phyloP scores from a whole-genome alignment of 257 asterid genomes.

The Dorcoceras hygrometricum region DNA sequence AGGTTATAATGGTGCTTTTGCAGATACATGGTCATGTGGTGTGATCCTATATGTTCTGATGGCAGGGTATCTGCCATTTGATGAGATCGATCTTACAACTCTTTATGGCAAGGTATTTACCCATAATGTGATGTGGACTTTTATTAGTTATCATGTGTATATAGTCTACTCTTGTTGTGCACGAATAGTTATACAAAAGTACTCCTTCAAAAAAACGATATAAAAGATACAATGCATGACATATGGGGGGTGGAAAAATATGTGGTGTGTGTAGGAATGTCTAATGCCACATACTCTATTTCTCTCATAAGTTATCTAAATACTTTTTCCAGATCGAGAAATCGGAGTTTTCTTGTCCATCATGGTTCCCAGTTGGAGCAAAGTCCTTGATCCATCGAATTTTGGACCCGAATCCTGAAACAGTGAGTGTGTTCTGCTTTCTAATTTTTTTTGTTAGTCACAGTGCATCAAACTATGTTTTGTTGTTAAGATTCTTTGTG shows the following conservation, averaged over 20 bases:
- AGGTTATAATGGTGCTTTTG: slow-evolving; percentile 95
- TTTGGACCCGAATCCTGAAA: slow-evolving; percentile 83
- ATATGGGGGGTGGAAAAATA: neutral
- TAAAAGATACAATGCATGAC: slow-evolving; percentile 9
- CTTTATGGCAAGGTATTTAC: slow-evolving; percentile 81
- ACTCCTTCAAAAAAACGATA: too few species aligned
- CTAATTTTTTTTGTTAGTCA: slow-evolving; percentile 3
- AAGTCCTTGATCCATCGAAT: slow-evolving; percentile 78
- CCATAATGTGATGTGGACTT: slow-evolving; percentile 7
- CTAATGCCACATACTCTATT: slow-evolving; percentile 11
- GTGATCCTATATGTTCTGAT: slow-evolving; percentile 93
- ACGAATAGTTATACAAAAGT: neutral
- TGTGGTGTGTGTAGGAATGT: slow-evolving; percentile 12
- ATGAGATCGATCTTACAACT: slow-evolving; percentile 92
- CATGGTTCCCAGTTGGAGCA: slow-evolving; percentile 96
- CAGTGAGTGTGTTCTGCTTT: slow-evolving; percentile 41
- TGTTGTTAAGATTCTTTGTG: slow-evolving; percentile 2
- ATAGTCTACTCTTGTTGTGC: slow-evolving; percentile 11
- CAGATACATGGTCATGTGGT: slow-evolving; percentile 98
- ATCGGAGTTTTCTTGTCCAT: slow-evolving; percentile 87
- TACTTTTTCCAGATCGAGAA: slow-evolving; percentile 72
- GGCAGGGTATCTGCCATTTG: slow-evolving; percentile 98
- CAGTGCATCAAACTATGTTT: slow-evolving; percentile 6
- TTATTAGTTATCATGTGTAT: neutral
- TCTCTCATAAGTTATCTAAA: slow-evolving; percentile 4